Base-by-base conservation (phyloP, 2,329 filamentous ascomycete species). In the Chrysoporthe puriensis region DNA sequence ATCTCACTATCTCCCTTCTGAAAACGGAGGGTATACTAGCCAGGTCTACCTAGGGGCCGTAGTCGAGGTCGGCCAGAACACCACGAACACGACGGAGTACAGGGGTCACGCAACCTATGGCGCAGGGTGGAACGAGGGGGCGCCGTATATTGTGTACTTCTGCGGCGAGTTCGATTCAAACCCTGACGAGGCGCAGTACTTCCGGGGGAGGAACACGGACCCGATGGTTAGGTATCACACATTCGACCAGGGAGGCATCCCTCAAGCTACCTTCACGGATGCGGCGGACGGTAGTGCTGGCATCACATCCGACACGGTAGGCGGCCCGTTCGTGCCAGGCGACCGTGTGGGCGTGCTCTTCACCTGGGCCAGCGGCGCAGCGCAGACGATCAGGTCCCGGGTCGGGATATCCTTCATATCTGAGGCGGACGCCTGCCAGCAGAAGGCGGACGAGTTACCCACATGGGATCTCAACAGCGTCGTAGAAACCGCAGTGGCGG, bases 291-390 rank as follows among this genome's bases (percentile, higher is more conserved):
- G 43, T 26, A 60, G 54, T 21, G 44, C 13, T 14, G 56, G 43
- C 6, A 44, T 65, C 63, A 52, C 43, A 79, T 84, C 59, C 85
- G 85, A 11, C 87, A 86, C 70, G 78, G 18, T 84, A 82, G 69
- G 79, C 32, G 48, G 42, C 18, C 48, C 63, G 13, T 62, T 64
- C 40, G 59, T 56, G 5, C 64, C 67, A 0, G 66, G 85, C 48
- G 78, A 86, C 68, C 82, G 84, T 11, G 77, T 86, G 1, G 84
- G 84, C 0, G 84, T 83, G 0, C 71, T 86, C 0, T 87, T 86
- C 68, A 79, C 78, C 0, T 88, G 85, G 76, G 73, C 75, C 64
- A 57, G 70, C 68, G 72, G 73, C 1, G 77, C 76, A 2, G 67
- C 73, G 9, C 74, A 74, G 0, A 76, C 76, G 2, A 72, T 88